phyloP scores from a whole-genome alignment of 371 early-diverging fungal genomes.

The Mucor piriformis region DNA sequence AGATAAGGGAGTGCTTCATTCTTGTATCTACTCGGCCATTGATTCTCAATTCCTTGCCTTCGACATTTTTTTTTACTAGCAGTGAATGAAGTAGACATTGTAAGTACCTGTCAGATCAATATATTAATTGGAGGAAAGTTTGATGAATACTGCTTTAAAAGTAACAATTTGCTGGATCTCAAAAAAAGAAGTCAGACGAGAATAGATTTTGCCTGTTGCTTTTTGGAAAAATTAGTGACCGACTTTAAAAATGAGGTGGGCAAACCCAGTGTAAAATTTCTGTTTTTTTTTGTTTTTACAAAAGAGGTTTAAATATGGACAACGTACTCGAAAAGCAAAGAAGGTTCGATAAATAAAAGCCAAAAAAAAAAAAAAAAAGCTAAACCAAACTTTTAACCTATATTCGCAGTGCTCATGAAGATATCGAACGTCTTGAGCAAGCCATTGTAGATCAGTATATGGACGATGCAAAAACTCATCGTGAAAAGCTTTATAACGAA shows the following conservation, averaged over 20 bases:
- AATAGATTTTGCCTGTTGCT: too few species aligned
- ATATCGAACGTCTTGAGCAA: constrained; percentile 89
- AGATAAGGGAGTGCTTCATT: constrained; percentile 1
- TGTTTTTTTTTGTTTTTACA: too few species aligned
- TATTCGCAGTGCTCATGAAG: constrained; percentile 76
- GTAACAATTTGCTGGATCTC: too few species aligned
- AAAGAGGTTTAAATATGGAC: constrained; percentile 62
- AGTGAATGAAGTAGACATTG: too few species aligned
- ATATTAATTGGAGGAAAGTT: too few species aligned
- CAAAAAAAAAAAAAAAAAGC: too few species aligned
- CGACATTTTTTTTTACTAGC: not conserved
- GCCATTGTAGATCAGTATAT: constrained; percentile 84
- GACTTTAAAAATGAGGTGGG: too few species aligned
- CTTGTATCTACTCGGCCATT: not conserved
- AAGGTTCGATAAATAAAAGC: constrained; percentile 26
- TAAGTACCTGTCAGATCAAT: too few species aligned
- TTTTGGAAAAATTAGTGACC: too few species aligned
- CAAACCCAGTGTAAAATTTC: too few species aligned
- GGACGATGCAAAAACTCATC: constrained; percentile 74
- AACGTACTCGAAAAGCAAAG: constrained; percentile 77
- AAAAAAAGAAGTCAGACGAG: too few species aligned
- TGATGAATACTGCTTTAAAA: too few species aligned
- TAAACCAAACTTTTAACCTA: not conserved
- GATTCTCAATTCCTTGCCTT: not conserved
- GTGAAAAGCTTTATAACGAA: constrained; percentile 83